Evolutionary conservation across 495 filamentous ascomycete genomes (phyloP).

Genomic region (Parmelia sp.): DNA sequence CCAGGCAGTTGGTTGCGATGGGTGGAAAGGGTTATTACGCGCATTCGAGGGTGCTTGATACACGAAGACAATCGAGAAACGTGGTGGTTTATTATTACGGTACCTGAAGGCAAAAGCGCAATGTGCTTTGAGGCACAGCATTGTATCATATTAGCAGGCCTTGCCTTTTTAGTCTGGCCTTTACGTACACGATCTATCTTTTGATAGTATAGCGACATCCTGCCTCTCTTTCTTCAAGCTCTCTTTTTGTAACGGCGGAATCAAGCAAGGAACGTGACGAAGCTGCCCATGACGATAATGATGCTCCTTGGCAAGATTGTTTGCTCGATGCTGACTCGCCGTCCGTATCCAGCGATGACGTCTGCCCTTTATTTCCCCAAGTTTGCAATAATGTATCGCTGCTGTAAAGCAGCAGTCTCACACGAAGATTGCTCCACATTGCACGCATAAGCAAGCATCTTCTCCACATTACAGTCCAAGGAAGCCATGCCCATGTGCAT

Average conservation of each 20-base stretch:
- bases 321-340: not conserved
- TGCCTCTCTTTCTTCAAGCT: not conserved
- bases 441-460: not conserved
- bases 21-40: not conserved
- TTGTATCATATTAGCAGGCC: constrained; percentile 7
- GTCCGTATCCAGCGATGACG: not conserved
- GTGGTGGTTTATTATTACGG: not conserved
- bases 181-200: not conserved
- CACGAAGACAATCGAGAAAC: not conserved
- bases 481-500: not conserved
- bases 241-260: not conserved
- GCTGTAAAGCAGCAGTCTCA: not conserved
- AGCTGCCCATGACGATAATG: not conserved
- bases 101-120: not conserved
- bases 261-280: not conserved
- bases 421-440: not conserved
- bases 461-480: not conserved
- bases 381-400: not conserved
- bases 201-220: not conserved
- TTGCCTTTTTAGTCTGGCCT: not conserved
- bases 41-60: not conserved
- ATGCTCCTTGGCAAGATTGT: not conserved
- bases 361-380: not conserved
- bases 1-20: not conserved
- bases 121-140: not conserved